Percentiles rank a stretch among this genome's conserved stretches.
Conservation (phyloP, 1,284 basidiomycete genomes). For the Pseudozyma sp. region DNA sequence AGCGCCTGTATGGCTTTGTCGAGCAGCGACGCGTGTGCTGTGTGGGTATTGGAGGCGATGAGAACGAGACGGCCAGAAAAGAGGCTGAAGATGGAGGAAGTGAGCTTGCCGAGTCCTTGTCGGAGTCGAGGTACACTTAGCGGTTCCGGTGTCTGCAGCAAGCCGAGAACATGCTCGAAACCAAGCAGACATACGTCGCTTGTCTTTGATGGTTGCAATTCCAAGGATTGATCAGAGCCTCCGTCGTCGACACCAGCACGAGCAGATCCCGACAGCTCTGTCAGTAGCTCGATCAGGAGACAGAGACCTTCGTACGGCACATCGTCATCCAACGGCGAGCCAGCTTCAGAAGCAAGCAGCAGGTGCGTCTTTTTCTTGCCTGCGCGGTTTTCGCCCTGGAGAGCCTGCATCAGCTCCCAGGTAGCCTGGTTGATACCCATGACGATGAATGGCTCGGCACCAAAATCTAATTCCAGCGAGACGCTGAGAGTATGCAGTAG, state of each 20-base stretch:
- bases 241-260: constrained; percentile 43
- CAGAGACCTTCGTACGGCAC: constrained; percentile 55
- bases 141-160: constrained; percentile 30
- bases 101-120: constrained; percentile 37
- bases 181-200: constrained; percentile 51
- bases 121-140: constrained; percentile 41
- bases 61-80: constrained; percentile 37
- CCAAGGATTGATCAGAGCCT: constrained; percentile 11
- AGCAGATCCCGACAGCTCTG: constrained; percentile 37
- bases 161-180: constrained; percentile 41
- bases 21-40: constrained; percentile 4
- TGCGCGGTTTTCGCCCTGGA: constrained; percentile 22
- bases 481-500: constrained; percentile 41
- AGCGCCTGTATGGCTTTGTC: constrained; percentile 34
- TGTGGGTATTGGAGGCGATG: constrained; percentile 8
- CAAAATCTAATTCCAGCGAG: constrained; percentile 46
- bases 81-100: constrained; percentile 21
- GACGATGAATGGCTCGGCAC: constrained; percentile 38
- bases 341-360: constrained; percentile 23
- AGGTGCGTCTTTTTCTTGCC: constrained; percentile 42
- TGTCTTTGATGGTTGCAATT: constrained; percentile 30
- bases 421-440: constrained; percentile 39
- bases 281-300: constrained; percentile 43
- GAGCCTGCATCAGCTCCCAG: constrained; percentile 36
- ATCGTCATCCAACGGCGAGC: constrained; percentile 52